phyloP scores from a whole-genome alignment of 2,329 filamentous ascomycete genomes.

The Pseudogymnoascus sp. region DNA sequence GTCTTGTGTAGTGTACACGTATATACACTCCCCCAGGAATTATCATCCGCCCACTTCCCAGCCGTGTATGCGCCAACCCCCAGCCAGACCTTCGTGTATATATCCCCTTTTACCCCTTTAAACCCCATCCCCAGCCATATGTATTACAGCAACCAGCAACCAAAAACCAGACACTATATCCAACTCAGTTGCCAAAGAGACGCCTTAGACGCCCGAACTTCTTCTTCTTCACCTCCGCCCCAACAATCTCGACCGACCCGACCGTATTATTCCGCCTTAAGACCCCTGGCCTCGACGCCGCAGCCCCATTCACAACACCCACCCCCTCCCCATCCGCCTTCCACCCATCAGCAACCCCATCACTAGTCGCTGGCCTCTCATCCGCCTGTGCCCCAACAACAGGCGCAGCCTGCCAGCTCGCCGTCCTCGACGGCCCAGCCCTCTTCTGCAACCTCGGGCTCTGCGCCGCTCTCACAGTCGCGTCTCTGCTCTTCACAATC shows the following conservation, averaged over 20 bases:
- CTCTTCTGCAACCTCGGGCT: slow-evolving; percentile 3
- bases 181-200: slow-evolving; percentile 3
- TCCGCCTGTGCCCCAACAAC: neutral
- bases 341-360: neutral
- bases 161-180: neutral
- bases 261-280: neutral
- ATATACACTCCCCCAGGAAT: slow-evolving; percentile 3
- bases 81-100: neutral
- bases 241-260: neutral
- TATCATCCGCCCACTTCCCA: neutral
- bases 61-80: neutral
- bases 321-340: neutral
- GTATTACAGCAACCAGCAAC: slow-evolving; percentile 5
- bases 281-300: neutral
- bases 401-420: neutral
- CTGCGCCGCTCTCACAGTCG: neutral
- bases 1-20: slow-evolving; percentile 4
- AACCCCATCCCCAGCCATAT: neutral
- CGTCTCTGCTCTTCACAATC: neutral
- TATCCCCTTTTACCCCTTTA: neutral
- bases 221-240: neutral
- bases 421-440: neutral
- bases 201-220: neutral
- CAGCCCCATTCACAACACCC: neutral
- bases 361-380: neutral